Base-by-base conservation (phyloP, 192 early-diverging fungal genomes). In the Pecoramyces ruminantium region DNA sequence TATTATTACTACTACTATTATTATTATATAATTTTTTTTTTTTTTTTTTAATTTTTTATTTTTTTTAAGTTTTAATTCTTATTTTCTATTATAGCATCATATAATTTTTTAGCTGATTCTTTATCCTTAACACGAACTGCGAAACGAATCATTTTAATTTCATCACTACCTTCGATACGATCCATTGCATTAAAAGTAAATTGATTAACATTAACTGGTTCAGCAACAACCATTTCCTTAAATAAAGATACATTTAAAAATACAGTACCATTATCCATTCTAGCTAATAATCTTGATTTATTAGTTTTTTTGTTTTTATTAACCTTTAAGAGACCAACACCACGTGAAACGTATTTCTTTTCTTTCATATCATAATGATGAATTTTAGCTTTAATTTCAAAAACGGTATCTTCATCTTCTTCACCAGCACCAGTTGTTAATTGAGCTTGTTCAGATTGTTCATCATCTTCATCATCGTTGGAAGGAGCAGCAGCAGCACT, bases 351-450 rank as follows among this genome's bases (percentile, higher is more conserved):
- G 84, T 85, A 88, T 77, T 82, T 81, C 9, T 81, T 79, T 15
- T 81, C 78, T 18, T 81, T 30, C 13, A 40, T 38, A 34, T 40
- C 40, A 34, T 81, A 79, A 12, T 39, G 14, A 40, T 38, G 82
- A 29, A 87, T 34, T 77, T 84, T 86, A 30, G 79, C 29, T 25
- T 81, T 38, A 18, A 84, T 38, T 78, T 85, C 81, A 78, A 78
- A 58, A 13, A 87, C 11, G 17, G 84, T 85, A 38, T 67, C 67
- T 83, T 88, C 87, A 25, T 79, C 14, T 80, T 84, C 87, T 78
- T 88, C 87, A 28, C 87, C 87, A 14, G 78, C 85, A 29, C 87
- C 87, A 29, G 80, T 81, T 83, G 85, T 86, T 15, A 88, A 80
- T 28, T 28, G 80, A 21, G 39, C 27, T 18, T 78, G 80, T n/a